Conservation (phyloP, 2,329 filamentous ascomycete species). For the Nemania abortiva region DNA sequence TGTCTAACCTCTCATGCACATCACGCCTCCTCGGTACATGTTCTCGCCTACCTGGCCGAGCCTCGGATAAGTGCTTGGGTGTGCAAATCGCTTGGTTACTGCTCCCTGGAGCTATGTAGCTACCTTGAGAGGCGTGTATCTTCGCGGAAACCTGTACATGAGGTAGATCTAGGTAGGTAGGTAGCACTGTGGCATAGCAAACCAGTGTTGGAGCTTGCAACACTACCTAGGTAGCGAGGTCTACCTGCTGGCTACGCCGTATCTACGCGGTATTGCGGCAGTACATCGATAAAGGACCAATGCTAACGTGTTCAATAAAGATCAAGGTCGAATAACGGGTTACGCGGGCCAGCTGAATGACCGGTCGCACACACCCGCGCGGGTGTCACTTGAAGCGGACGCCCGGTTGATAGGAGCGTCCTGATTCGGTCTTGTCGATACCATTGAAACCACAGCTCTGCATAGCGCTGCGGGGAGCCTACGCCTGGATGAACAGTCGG, state of each 20-base stretch:
- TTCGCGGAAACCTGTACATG: background rate
- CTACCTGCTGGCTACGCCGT: conserved; percentile 1
- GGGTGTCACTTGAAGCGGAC: conserved; percentile 24
- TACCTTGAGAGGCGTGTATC: background rate
- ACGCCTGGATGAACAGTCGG: conserved; percentile 14
- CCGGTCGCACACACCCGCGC: conserved; percentile 21
- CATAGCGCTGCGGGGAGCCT: conserved; percentile 1
- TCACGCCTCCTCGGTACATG: conserved; percentile 22
- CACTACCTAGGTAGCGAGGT: background rate
- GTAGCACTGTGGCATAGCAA: conserved; percentile 11
- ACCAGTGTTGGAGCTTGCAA: conserved; percentile 1
- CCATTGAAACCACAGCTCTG: conserved; percentile 15
- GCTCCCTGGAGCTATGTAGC: background rate
- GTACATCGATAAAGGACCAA: background rate
- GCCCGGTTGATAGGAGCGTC: background rate
- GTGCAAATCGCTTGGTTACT: background rate
- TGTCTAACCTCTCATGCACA: conserved; percentile 20
- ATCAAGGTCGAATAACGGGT: conserved; percentile 3
- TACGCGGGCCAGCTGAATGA: background rate
- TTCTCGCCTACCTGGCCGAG: background rate
- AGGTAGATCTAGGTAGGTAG: no score
- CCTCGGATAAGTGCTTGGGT: conserved; percentile 4
- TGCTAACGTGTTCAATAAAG: background rate
- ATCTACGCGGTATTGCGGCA: background rate
- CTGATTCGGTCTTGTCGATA: conserved; percentile 13